phyloP scores from a whole-genome alignment of 2,329 filamentous ascomycete genomes.

The Bertia moriformis region DNA sequence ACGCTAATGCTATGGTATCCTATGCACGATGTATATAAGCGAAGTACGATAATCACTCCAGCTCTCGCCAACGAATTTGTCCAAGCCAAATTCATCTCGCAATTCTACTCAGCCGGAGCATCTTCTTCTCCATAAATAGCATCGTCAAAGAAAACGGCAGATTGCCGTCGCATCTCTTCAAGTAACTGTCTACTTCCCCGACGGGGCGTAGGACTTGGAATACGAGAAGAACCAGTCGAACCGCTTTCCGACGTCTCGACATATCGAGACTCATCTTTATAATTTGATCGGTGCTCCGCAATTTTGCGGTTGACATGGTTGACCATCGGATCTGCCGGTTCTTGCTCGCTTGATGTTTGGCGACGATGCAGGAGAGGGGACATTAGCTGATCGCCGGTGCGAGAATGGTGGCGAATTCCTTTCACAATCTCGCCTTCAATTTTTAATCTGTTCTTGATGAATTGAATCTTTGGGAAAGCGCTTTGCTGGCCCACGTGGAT shows the following conservation, averaged over 20 bases:
- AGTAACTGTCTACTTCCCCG: slow-evolving; percentile 19
- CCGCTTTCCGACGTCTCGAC: not conserved
- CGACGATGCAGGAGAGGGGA: not conserved
- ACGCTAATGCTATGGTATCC: too few relatives aligned
- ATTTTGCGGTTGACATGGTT: not conserved
- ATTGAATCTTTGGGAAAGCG: slow-evolving; percentile 81
- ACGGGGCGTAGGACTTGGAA: slow-evolving; percentile 2
- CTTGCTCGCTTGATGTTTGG: not conserved
- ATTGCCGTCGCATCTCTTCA: slow-evolving; percentile 26
- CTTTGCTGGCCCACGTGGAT: slow-evolving; percentile 79
- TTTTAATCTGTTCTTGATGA: slow-evolving; percentile 74
- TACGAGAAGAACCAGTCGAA: not conserved
- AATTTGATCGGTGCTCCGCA: not conserved
- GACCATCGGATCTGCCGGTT: not conserved
- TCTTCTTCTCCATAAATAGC: not conserved
- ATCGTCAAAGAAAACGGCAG: slow-evolving; percentile 28
- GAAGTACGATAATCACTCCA: too few relatives aligned
- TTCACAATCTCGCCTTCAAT: slow-evolving; percentile 55
- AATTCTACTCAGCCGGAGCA: too few relatives aligned
- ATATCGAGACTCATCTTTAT: not conserved
- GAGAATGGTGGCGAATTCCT: slow-evolving; percentile 28
- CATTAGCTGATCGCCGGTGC: slow-evolving; percentile 6
- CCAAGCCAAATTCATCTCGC: too few relatives aligned
- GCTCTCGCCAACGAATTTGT: too few relatives aligned
- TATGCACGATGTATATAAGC: too few relatives aligned